Conservation (phyloP, 805 yeast genomes). For the Monosporozyma solicola region DNA sequence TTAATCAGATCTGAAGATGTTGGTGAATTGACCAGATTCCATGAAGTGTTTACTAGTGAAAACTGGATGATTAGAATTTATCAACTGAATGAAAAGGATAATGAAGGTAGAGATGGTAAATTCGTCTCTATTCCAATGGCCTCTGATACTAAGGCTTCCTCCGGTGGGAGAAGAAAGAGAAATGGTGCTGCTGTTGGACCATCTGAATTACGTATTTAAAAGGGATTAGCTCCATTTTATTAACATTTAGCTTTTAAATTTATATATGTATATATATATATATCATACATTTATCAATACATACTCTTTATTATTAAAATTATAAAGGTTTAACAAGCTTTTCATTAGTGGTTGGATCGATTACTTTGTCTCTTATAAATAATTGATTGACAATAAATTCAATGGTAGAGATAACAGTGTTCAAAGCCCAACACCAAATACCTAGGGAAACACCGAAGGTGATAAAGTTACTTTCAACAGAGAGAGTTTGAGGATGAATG, state of each 20-base stretch:
- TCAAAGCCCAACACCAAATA: slow-evolving; percentile 30
- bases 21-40: slow-evolving; percentile 61
- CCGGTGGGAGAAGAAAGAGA: not conserved
- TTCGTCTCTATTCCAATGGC: not conserved
- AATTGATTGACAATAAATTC: slow-evolving; percentile 22
- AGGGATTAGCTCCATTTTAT: not conserved
- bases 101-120: slow-evolving; percentile 54
- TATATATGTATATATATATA: not conserved
- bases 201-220: not conserved
- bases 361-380: slow-evolving; percentile 9
- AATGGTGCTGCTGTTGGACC: not conserved
- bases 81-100: slow-evolving; percentile 82
- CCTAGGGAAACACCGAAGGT: slow-evolving; percentile 26
- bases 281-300: not conserved
- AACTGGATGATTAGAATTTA: slow-evolving; percentile 96
- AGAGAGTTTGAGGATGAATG: not conserved
- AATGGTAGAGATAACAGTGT: slow-evolving; percentile 20
- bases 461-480: slow-evolving; percentile 4
- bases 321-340: not conserved
- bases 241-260: not conserved
- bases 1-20: slow-evolving; percentile 44
- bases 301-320: not conserved
- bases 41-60: slow-evolving; percentile 90
- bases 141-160: not conserved
- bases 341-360: not conserved